These are phyloP conservation scores for Globisporangium viniferum DNA, from an alignment of 352 stramenopile genomes.

Conservation along the genomic window DNA sequence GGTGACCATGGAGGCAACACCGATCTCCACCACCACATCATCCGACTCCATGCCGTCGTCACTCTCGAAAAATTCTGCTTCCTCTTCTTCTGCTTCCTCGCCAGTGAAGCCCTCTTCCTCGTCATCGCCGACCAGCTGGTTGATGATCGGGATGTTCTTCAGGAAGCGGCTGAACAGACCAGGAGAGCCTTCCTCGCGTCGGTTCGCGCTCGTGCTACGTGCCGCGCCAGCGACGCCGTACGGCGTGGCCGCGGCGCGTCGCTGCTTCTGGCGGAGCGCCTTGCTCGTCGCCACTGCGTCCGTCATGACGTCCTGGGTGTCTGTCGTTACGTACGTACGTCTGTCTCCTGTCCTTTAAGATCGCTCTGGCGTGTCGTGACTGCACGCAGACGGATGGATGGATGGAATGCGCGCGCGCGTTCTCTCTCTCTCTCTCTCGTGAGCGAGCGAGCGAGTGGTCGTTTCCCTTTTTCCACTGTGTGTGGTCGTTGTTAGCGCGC, in stretches of 20 bases:
- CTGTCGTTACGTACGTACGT: background rate
- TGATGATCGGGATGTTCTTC: slow-evolving; percentile 64
- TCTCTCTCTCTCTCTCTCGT: background rate
- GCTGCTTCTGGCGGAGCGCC: slow-evolving; percentile 21
- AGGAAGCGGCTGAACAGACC: slow-evolving; percentile 56
- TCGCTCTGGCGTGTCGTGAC: background rate
- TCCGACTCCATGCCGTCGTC: slow-evolving; percentile 21
- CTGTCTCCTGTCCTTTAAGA: background rate
- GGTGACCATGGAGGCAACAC: background rate
- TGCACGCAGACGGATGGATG: background rate
- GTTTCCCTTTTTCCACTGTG: slow-evolving; percentile 2
- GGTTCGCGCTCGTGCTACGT: slow-evolving; percentile 5
- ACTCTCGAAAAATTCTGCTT: background rate
- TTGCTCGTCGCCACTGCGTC: slow-evolving; percentile 6
- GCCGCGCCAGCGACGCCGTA: slow-evolving; percentile 25
- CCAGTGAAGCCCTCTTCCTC: slow-evolving; percentile 23
- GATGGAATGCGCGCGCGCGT: slow-evolving; percentile 3
- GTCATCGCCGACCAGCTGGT: slow-evolving; percentile 44
- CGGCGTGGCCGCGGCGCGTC: slow-evolving; percentile 34
- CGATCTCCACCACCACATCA: slow-evolving; percentile 7
- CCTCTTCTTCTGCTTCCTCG: slow-evolving; percentile 19
- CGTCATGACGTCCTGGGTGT: slow-evolving; percentile 6
- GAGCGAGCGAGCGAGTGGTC: background rate
- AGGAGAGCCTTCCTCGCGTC: slow-evolving; percentile 12
- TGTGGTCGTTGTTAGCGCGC: slow-evolving; percentile 6